phyloP scores from a whole-genome alignment of 192 early-diverging fungal species.

The Coemansia erecta region DNA sequence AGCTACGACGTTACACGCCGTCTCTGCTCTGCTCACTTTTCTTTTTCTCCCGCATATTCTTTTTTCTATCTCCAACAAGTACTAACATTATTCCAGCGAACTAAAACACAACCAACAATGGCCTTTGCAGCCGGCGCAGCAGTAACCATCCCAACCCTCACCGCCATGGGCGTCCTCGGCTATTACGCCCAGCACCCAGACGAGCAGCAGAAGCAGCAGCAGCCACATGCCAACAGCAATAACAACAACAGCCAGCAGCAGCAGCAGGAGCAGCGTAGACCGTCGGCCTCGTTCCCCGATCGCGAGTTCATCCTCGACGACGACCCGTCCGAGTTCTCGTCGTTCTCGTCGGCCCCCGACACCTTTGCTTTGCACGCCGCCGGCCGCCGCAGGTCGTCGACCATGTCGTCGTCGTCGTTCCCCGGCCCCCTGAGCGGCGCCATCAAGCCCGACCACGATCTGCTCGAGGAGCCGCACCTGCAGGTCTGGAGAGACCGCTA shows the following conservation, averaged over 20 bases:
- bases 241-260: constrained; percentile 7
- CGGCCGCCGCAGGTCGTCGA: constrained; percentile 20
- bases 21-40: too few relatives aligned
- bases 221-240: constrained; percentile 12
- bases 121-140: constrained; percentile 53
- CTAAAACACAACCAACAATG: constrained; percentile 18
- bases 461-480: constrained; percentile 43
- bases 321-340: constrained; percentile 49
- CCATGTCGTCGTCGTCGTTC: background rate
- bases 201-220: too few relatives aligned
- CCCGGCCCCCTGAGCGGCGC: background rate
- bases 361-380: constrained; percentile 13
- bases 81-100: background rate
- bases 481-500: constrained; percentile 50
- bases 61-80: background rate
- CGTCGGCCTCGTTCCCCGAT: constrained; percentile 16
- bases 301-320: constrained; percentile 42
- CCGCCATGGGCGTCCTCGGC: constrained; percentile 40
- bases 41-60: background rate
- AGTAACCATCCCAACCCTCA: constrained; percentile 39
- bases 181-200: constrained; percentile 38
- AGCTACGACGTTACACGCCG: too few relatives aligned
- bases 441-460: constrained; percentile 30
- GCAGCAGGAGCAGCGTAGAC: constrained; percentile 17
- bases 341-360: constrained; percentile 37